Evolutionary conservation across 129 eudicot species (phyloP).

Genomic region (carrot (Daucus carota)): DNA sequence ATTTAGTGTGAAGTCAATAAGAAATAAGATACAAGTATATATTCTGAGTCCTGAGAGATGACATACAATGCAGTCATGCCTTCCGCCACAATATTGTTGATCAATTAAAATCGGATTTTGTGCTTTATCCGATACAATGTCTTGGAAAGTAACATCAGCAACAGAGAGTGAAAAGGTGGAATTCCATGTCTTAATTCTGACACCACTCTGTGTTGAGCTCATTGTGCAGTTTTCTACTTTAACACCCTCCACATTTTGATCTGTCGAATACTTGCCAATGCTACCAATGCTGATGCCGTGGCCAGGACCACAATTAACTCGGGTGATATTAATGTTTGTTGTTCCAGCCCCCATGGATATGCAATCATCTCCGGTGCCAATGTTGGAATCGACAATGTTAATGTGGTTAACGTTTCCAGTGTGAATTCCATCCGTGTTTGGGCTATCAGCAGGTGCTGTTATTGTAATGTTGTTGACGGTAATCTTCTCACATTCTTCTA

Average conservation of each 20-base stretch:
- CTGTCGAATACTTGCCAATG: not conserved
- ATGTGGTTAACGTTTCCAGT: not conserved
- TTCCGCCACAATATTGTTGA: not conserved
- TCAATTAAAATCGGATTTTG: not conserved
- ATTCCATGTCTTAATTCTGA: conserved; percentile 3
- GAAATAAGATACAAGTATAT: not conserved
- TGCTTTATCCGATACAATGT: not conserved
- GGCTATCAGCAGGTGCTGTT: not conserved
- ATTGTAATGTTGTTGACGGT: not conserved
- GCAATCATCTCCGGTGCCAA: conserved; percentile 1
- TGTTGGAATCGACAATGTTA: not conserved
- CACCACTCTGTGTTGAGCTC: not conserved
- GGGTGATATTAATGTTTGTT: too few relatives aligned
- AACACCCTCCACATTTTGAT: not conserved
- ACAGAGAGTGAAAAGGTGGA: not conserved
- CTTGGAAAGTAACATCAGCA: conserved; percentile 8
- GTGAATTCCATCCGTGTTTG: conserved; percentile 3
- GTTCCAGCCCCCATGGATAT: too few relatives aligned
- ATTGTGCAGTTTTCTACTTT: not conserved
- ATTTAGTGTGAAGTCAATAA: not conserved
- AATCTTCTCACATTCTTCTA: not conserved
- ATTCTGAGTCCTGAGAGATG: not conserved
- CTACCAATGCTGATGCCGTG: too few relatives aligned
- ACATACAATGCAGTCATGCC: not conserved
- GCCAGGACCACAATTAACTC: too few relatives aligned